These are phyloP conservation scores for Datisca glomerata DNA, from an alignment of 306 rosid genomes.

Conservation along the genomic window DNA sequence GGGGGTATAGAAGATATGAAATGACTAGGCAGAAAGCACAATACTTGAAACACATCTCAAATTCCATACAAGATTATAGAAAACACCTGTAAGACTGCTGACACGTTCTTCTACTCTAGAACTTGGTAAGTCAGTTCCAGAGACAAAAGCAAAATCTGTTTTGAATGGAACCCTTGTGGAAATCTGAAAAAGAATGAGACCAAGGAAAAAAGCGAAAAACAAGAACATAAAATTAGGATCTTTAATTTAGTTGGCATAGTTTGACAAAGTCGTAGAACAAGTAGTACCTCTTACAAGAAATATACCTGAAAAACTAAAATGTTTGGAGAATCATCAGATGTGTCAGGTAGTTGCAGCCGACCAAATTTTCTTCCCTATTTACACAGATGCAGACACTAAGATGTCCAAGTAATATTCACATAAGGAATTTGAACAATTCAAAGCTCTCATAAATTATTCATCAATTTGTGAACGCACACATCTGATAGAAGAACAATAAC, in stretches of 20 bases:
- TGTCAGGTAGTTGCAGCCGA: constrained; percentile 62
- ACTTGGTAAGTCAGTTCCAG: constrained; percentile 47
- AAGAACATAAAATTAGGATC: too few relatives aligned
- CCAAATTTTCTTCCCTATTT: constrained; percentile 47
- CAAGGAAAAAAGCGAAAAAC: too few relatives aligned
- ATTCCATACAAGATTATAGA: too few relatives aligned
- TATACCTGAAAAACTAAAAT: constrained; percentile 80
- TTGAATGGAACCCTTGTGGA: constrained; percentile 67
- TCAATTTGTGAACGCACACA: too few relatives aligned
- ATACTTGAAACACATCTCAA: too few relatives aligned
- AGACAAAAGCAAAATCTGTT: constrained; percentile 56
- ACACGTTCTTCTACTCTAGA: constrained; percentile 55
- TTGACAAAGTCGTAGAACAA: too few relatives aligned
- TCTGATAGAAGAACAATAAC: too few relatives aligned
- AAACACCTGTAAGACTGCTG: constrained; percentile 66
- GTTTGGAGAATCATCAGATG: constrained; percentile 55
- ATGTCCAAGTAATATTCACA: neutral
- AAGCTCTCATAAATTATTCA: too few relatives aligned
- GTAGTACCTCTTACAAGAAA: constrained; percentile 2
- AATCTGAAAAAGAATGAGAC: constrained; percentile 53
- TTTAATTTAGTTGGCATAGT: too few relatives aligned
- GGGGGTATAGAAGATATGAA: too few relatives aligned
- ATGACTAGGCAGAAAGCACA: too few relatives aligned
- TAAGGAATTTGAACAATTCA: neutral
- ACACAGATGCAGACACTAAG: constrained; percentile 14